Percentiles rank a stretch among this genome's conserved stretches.
These are phyloP conservation scores for Trifolium repens DNA, from an alignment of 306 rosid genomes.

Conservation along the genomic window DNA sequence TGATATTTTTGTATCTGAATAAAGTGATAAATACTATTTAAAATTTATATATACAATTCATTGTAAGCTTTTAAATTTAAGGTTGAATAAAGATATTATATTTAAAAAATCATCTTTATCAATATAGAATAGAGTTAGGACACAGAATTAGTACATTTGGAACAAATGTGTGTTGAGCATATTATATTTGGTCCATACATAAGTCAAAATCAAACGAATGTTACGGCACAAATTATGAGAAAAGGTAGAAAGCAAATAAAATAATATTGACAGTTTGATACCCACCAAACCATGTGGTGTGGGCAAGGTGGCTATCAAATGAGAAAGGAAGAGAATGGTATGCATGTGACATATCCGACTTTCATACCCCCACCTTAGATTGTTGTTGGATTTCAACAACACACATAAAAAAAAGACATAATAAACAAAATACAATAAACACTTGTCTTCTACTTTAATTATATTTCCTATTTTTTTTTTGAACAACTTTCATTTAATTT, in stretches of 20 bases:
- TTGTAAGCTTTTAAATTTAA: too few relatives aligned
- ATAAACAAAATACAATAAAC: too few relatives aligned
- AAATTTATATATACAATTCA: too few relatives aligned
- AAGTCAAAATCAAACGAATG: slow-evolving; percentile 47
- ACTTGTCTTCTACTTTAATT: background rate
- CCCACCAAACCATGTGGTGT: slow-evolving; percentile 45
- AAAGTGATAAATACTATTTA: too few relatives aligned
- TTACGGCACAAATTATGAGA: slow-evolving; percentile 57
- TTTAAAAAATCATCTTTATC: too few relatives aligned
- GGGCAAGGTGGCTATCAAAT: background rate
- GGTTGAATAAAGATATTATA: too few relatives aligned
- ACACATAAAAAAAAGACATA: background rate
- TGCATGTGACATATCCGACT: slow-evolving; percentile 39
- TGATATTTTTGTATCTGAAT: too few relatives aligned
- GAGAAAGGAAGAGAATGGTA: background rate
- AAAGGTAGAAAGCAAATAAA: slow-evolving; percentile 10
- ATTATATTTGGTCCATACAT: slow-evolving; percentile 10
- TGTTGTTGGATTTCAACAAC: slow-evolving; percentile 30
- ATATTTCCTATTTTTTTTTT: background rate
- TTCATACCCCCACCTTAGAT: slow-evolving; percentile 28
- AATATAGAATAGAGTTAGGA: too few relatives aligned
- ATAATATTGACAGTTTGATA: slow-evolving; percentile 34
- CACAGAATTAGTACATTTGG: too few relatives aligned
- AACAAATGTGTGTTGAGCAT: background rate
- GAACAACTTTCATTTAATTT: too few relatives aligned